A percentile compares a stretch with the other conserved stretches of the same genome.
Conservation (phyloP, 345 rosid species). For the Kernera saxatilis region DNA sequence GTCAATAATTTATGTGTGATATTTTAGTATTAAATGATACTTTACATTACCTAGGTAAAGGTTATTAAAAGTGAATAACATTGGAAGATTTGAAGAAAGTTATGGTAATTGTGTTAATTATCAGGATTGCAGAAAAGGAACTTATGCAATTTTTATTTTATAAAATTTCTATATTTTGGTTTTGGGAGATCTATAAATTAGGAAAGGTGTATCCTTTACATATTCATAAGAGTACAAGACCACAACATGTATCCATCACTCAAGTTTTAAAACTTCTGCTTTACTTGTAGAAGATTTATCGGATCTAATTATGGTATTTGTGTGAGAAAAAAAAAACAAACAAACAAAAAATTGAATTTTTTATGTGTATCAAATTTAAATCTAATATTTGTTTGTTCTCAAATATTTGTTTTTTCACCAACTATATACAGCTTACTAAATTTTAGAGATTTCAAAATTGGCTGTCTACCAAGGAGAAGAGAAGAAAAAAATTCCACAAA, state of each 20-base stretch:
- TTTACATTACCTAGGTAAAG: conserved; percentile 17
- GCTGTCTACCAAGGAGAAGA: neutral
- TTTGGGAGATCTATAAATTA: neutral
- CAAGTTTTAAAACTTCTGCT: neutral
- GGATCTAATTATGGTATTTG: too few species aligned
- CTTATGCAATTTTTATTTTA: neutral
- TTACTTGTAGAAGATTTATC: neutral
- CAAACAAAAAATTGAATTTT: too few species aligned
- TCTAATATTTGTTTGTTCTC: neutral
- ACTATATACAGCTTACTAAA: neutral
- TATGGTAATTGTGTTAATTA: neutral
- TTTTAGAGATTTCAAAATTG: neutral
- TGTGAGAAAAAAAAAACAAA: too few species aligned
- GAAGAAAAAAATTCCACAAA: neutral
- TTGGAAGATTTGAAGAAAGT: neutral
- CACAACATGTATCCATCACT: neutral
- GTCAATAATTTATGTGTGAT: conserved; percentile 20
- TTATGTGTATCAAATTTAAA: neutral
- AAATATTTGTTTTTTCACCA: neutral
- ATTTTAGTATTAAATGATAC: conserved; percentile 17
- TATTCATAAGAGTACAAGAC: neutral
- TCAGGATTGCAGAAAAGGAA: neutral
- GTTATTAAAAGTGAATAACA: neutral
- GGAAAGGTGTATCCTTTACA: neutral
- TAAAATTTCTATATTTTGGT: neutral